phyloP scores from a whole-genome alignment of 495 filamentous ascomycete species.

The Penicilliopsis zonata region DNA sequence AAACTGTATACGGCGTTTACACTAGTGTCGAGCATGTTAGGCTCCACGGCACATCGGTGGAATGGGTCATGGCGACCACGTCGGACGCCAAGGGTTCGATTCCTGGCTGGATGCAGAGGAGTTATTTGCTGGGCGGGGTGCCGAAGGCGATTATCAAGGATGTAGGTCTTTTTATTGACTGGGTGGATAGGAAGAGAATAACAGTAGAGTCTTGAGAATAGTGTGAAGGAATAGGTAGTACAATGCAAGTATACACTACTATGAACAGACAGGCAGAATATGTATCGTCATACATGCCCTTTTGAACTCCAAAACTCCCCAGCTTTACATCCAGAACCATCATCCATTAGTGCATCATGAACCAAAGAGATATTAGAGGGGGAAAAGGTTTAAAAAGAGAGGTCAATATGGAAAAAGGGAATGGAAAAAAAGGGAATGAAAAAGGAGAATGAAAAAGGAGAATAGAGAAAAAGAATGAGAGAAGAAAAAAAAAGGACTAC shows the following conservation, averaged over 20 bases:
- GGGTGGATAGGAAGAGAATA: no score
- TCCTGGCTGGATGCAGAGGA: slow-evolving; percentile 52
- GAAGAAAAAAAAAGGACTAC: slow-evolving; percentile 3
- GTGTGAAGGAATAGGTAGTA: no score
- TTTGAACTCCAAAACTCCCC: no score
- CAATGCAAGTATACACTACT: no score
- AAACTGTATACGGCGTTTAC: no score
- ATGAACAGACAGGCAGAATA: no score
- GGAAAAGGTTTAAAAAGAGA: no score
- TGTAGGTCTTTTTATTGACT: slow-evolving; percentile 55
- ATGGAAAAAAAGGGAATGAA: slow-evolving; percentile 4
- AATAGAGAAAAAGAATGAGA: slow-evolving; percentile 8
- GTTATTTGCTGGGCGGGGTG: slow-evolving; percentile 42
- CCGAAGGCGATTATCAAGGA: slow-evolving; percentile 57
- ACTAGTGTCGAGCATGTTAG: neutral
- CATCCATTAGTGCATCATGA: neutral
- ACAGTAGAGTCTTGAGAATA: no score
- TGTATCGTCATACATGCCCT: no score
- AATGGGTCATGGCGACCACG: slow-evolving; percentile 63
- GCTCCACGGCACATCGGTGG: slow-evolving; percentile 28
- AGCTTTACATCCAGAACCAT: neutral
- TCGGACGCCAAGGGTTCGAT: slow-evolving; percentile 55
- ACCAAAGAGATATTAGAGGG: no score
- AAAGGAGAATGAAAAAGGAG: slow-evolving; percentile 3
- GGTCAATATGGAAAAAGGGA: slow-evolving; percentile 2